These are phyloP conservation scores for Ustilago cynodontis DNA, from an alignment of 1,284 basidiomycete species.

Conservation along the genomic window DNA sequence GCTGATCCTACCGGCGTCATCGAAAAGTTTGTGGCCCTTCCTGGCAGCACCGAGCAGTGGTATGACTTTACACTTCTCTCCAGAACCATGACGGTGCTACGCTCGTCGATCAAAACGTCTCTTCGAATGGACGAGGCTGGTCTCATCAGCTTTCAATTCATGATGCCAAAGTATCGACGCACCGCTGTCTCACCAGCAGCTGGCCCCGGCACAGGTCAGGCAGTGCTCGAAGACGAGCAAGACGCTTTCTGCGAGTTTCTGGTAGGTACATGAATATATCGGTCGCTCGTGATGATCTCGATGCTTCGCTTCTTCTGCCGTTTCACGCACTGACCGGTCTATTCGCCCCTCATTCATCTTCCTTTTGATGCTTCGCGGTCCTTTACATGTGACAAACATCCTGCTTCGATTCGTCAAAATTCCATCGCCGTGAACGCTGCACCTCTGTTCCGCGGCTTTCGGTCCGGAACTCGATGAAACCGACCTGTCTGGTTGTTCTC, in stretches of 20 bases:
- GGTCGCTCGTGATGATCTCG: neutral
- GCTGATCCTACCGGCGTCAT: conserved; percentile 49
- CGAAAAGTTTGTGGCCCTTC: conserved; percentile 50
- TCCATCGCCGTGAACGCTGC: neutral
- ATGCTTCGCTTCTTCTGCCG: neutral
- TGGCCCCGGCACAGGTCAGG: conserved; percentile 21
- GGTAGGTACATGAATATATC: conserved; percentile 18
- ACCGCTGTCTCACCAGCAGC: conserved; percentile 4
- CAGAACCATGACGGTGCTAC: conserved; percentile 52
- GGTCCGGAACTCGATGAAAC: neutral
- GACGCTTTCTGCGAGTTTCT: conserved; percentile 62
- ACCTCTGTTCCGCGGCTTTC: neutral
- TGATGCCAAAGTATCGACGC: conserved; percentile 57
- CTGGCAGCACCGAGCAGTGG: conserved; percentile 42
- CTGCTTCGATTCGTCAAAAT: neutral
- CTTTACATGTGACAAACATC: neutral
- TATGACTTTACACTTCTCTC: conserved; percentile 50
- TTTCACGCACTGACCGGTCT: neutral
- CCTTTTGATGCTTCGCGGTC: neutral
- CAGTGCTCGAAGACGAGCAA: conserved; percentile 44
- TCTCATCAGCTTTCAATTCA: conserved; percentile 63
- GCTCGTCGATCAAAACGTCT: conserved; percentile 58
- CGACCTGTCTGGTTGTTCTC: neutral
- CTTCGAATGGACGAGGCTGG: conserved; percentile 60
- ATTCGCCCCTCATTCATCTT: neutral